Percentiles rank a stretch among this genome's conserved stretches.
These are phyloP conservation scores for Plasmodium gaboni DNA, from an alignment of 169 alveolate genomes.

Conservation along the genomic window DNA sequence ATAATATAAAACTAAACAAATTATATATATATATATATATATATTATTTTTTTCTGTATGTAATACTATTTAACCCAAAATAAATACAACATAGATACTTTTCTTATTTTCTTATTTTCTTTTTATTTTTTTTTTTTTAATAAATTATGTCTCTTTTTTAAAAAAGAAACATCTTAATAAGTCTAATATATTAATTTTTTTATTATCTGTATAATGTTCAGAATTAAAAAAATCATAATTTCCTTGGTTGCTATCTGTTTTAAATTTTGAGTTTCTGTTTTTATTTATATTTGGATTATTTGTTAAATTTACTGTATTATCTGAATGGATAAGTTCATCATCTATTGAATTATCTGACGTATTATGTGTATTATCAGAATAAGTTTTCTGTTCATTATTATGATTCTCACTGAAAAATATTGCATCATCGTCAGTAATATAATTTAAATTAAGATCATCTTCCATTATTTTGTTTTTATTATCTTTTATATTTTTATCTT, in stretches of 20 bases:
- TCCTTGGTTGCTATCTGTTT: not conserved
- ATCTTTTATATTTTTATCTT: not conserved
- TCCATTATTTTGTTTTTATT: slow-evolving; percentile 2
- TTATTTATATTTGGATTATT: slow-evolving; percentile 46
- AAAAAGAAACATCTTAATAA: slow-evolving; percentile 34
- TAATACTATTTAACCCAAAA: no score
- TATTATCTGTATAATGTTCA: slow-evolving; percentile 12
- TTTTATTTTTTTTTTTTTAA: not conserved
- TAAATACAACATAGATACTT: no score
- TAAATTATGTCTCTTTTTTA: slow-evolving; percentile 19
- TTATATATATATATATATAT: no score
- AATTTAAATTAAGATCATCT: not conserved
- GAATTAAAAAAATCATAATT: slow-evolving; percentile 56
- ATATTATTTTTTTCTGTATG: no score
- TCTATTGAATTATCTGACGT: not conserved
- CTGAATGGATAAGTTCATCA: slow-evolving; percentile 4
- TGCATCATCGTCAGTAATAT: not conserved
- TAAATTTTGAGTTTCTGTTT: slow-evolving; percentile 24
- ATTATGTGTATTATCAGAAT: no score
- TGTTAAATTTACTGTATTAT: not conserved
- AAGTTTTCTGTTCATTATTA: no score
- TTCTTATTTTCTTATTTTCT: no score
- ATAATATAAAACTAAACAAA: no score
- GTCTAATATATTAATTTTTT: slow-evolving; percentile 44
- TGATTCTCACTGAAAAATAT: not conserved